Evolutionary conservation across 2,329 filamentous ascomycete species (phyloP).

Genomic region (Trichothecium roseum): DNA sequence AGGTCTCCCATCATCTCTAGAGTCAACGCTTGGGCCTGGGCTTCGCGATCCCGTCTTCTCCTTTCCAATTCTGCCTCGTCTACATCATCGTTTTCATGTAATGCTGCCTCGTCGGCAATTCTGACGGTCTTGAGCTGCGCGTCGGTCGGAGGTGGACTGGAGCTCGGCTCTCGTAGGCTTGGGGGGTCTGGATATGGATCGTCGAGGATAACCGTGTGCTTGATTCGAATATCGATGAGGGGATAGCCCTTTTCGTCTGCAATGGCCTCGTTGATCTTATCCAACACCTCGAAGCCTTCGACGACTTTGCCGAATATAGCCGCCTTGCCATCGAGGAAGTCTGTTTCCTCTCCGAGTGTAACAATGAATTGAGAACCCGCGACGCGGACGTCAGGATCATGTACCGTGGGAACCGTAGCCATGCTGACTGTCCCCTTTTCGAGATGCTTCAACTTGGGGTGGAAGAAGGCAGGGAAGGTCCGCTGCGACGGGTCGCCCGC

Average conservation of each 20-base stretch:
- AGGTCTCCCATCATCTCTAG: constrained; percentile 97
- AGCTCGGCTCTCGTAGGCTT: constrained; percentile 64
- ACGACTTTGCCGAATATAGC: constrained; percentile 92
- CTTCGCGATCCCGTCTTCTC: constrained; percentile 76
- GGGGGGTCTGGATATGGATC: constrained; percentile 81
- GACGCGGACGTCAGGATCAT: constrained; percentile 70
- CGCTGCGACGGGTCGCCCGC: constrained; percentile 56
- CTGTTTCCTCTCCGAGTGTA: constrained; percentile 78
- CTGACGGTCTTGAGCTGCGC: constrained; percentile 84
- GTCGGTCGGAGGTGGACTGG: constrained; percentile 71
- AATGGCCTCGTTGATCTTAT: constrained; percentile 87
- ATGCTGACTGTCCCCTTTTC: constrained; percentile 93
- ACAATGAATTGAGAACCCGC: constrained; percentile 91
- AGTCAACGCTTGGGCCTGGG: constrained; percentile 85
- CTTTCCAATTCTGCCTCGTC: constrained; percentile 77
- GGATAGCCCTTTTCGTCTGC: constrained; percentile 79
- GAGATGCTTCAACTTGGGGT: constrained; percentile 77
- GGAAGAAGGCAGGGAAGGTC: constrained; percentile 75
- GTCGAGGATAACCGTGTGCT: constrained; percentile 84
- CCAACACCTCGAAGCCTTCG: constrained; percentile 86
- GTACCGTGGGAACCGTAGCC: constrained; percentile 73
- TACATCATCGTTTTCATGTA: constrained; percentile 58
- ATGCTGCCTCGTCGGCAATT: constrained; percentile 78
- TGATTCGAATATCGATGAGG: constrained; percentile 87
- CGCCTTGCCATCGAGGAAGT: constrained; percentile 87